phyloP scores from a whole-genome alignment of 495 filamentous ascomycete genomes.

The Penicillium paxilli region DNA sequence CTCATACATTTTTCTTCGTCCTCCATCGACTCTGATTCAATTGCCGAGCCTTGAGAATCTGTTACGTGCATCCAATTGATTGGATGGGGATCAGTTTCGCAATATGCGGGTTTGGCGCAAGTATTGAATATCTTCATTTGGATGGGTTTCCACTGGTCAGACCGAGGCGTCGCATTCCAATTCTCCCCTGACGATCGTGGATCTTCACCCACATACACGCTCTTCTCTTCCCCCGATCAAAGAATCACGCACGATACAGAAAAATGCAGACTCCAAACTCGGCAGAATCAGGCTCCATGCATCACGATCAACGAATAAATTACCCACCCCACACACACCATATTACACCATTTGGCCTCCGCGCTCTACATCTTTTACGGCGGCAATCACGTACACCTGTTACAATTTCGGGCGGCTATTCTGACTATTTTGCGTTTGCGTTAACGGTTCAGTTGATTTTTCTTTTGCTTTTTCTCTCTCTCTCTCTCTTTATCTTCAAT shows the following conservation, averaged over 20 bases:
- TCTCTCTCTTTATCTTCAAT: slow-evolving; percentile 26
- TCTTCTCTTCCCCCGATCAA: neutral
- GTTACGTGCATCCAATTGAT: neutral
- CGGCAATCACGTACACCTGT: slow-evolving; percentile 17
- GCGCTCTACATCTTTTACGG: neutral
- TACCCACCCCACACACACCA: neutral
- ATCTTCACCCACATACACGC: neutral
- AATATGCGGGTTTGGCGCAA: neutral
- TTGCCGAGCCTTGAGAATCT: slow-evolving; percentile 4
- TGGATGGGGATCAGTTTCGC: neutral
- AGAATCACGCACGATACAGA: neutral
- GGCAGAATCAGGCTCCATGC: neutral
- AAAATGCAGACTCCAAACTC: neutral
- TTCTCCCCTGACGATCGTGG: neutral
- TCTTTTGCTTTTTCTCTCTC: slow-evolving; percentile 23
- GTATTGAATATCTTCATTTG: too few relatives aligned
- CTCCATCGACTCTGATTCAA: slow-evolving; percentile 16
- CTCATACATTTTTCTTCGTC: neutral
- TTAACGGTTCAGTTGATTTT: slow-evolving; percentile 20
- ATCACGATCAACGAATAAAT: slow-evolving; percentile 4
- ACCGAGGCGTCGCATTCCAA: neutral
- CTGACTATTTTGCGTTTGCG: slow-evolving; percentile 14
- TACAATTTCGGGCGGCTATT: slow-evolving; percentile 35
- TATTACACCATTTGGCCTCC: neutral
- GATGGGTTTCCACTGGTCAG: too few relatives aligned